Base-by-base conservation (phyloP, 2,329 filamentous ascomycete species). In the Biscogniauxia sp. region DNA sequence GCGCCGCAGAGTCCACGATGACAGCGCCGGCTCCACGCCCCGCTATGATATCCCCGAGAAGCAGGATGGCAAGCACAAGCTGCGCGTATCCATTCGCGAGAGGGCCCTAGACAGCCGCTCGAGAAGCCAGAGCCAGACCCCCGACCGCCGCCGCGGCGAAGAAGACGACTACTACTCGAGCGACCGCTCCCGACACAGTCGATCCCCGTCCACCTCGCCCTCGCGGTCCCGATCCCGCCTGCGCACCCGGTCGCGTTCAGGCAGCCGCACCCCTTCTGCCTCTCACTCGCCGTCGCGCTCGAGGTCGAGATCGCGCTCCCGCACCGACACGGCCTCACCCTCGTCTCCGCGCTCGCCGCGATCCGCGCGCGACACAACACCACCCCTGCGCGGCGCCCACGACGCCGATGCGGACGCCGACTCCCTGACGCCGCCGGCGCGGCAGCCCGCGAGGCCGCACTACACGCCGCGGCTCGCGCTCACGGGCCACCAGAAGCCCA, bases 401-500 rank as follows among this genome's bases (percentile, higher is more conserved):
- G 58, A 61, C 54, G 57, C 7, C 23, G 59, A 61, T 53, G 57
- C 7, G 20, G 59, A 62, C 54, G 51, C 51, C 57, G 58, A 58
- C 7, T 20, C 63, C n/a, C 58, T 59, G 7, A 63, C 61, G 8
- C 75, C 73, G 45, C 77, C 75, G 28, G 74, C 73, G 8, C 56
- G 73, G 23, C 82, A 86, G 62, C 84, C 86, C 3, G 79, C 81
- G 20, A 77, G 76, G 23, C 83, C 93, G 17, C 82, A 89, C 72
- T 96, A 93, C 78, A 83, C 79, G 51, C 84, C 87, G 37, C 85
- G 87, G 57, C 84, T 93, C 65, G 83, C 89, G 20, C 82, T 97
- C 20, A 84, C 82, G 62, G 93, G 93, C 1, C 94, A 98, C 77
- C 82, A 85, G 55, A 87, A 88, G 62, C 88, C 91, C 20, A 86